Evolutionary conservation across 306 rosid species (phyloP), one percentile per base, ranked within the genome.

Genomic region (Lathyrus tuberosus): DNA sequence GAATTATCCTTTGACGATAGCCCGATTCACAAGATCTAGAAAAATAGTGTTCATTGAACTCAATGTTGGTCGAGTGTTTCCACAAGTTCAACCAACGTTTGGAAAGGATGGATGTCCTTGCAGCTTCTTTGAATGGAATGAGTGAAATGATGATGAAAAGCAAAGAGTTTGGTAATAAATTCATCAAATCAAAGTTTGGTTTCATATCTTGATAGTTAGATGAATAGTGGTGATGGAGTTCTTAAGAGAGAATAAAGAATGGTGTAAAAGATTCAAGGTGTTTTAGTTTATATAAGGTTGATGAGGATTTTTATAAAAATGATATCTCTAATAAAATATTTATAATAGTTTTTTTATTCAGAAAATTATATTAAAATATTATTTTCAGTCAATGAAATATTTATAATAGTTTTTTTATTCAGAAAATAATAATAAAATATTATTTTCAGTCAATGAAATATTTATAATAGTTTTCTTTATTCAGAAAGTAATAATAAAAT

Each of bases 51-150:
- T 71, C 73, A 1, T 65, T 46, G 41, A 78, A 71, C 8, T 78
- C 81, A 5, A 78, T 12, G 12, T 26, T 15, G 41, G 47, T 3
- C 15, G 62, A 12, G n/a, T 26, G 5, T 20, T 22, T 5, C 77
- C 81, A 78, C 4, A 56, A 0, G 18, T 57, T 56, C 14, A 24
- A 3, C 81, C 77, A 78, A 3, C n/a, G 0, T 16, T 71, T 56
- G 7, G 77, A 48, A 20, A 78, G 73, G 33, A 65, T 11, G 40
- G 48, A 56, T 0, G 77, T 71, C 12, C 56, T 56, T 6, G 43
- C 62, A 2, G 77, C 77, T 15, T 77, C 77, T 14, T 63, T 77
- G 62, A 77, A 63, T 5, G 72, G 73, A 70, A 77, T 67, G 1
- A 22, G 31, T 8, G 77, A 77, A 14, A 77, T 41, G 18, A 76